Evolutionary conservation across 345 rosid genomes (phyloP).

Genomic region (Capsella bursapastoris): DNA sequence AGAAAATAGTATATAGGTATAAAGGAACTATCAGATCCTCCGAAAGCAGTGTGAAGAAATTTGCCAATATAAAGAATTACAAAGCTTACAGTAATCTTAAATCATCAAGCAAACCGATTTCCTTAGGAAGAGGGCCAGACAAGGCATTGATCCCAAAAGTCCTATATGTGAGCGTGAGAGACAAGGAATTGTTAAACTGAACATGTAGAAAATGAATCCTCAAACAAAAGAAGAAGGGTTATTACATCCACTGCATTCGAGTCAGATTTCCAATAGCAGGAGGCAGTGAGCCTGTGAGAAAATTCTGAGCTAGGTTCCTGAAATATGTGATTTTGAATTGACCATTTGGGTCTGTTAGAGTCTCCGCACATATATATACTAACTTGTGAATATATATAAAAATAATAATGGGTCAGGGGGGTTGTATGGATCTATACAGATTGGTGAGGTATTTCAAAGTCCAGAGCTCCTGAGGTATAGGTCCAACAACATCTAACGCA

Average conservation of each 20-base stretch:
- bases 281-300: constrained; percentile 41
- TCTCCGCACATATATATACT: neutral
- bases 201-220: neutral
- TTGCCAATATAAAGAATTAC: neutral
- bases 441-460: constrained; percentile 41
- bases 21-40: neutral
- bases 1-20: neutral
- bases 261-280: constrained; percentile 43
- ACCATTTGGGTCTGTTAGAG: neutral
- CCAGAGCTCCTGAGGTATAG: constrained; percentile 47
- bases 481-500: constrained; percentile 30
- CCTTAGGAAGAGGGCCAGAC: constrained; percentile 70
- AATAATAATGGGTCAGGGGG: neutral
- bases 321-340: constrained; percentile 6
- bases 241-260: constrained; percentile 61
- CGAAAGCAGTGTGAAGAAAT: neutral
- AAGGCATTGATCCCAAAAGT: constrained; percentile 54
- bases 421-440: constrained; percentile 30
- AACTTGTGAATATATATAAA: neutral
- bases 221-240: neutral
- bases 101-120: constrained; percentile 66
- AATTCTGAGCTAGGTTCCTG: constrained; percentile 44
- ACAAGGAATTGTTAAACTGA: neutral
- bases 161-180: constrained; percentile 41
- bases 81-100: constrained; percentile 56